Base-by-base conservation (phyloP, 1,139 yeast genomes). In the Arxiozyma slooffiae region DNA sequence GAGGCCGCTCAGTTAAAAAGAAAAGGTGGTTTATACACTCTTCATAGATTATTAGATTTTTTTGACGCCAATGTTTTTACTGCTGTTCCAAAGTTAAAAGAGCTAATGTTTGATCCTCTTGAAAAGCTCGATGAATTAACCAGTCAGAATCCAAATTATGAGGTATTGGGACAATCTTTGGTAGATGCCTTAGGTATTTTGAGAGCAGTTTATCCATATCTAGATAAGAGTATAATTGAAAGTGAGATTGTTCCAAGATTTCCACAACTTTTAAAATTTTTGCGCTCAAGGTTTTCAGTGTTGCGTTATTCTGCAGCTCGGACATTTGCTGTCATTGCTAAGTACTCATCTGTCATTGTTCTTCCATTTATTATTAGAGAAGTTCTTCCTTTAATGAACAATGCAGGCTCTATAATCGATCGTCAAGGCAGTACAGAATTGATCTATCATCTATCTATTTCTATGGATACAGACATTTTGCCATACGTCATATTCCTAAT, bases 381-480 rank as follows among this genome's bases (percentile, higher is more conserved):
- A 11, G 75, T 92, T 2, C 70, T 94, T 42, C 97, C 97, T 1
- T 75, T 87, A 78, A 72, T 92, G 60, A 81, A 81, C 57, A 88
- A 85, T 67, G 88, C 94, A 0, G 81, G 87, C n/a, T 79, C 78
- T 41, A 70, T 82, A n/a, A 75, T 71, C 42, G 84, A 83, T 55
- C 78, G 98, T 56, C 97, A 92, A 69, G 98, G 99, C 61, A 92
- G 95, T 4, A 84, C 89, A 52, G 99, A 94, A 69, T 79, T 95
- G 30, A 78, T 92, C 8, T 89, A 88, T 65, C 97, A 92, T 64
- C 73, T 92, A 50, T 81, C 96, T 1, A 74, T 77, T 23, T 78
- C 86, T 1, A 88, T 94, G 97, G 97, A 95, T 1, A 75, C 88
- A 5, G 85, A 80, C 56, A 88, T 94, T 52, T 72, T 94, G 52